Percentiles rank a stretch among this genome's conserved stretches.
Conservation (phyloP, 257 asterid species). For the Parsonsia alboflavescens region DNA sequence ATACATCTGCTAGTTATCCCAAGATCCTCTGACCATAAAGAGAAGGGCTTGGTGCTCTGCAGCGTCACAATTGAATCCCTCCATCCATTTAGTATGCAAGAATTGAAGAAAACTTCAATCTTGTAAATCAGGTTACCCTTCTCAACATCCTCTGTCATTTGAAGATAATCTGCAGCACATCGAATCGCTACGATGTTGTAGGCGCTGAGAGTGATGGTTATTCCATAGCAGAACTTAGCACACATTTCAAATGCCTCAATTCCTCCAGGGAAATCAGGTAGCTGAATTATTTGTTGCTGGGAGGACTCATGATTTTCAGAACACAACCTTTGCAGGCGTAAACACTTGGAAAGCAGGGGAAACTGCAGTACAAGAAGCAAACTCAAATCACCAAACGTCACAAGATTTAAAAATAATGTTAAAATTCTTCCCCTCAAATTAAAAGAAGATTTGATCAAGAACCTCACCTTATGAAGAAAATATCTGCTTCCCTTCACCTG, state of each 20-base stretch:
- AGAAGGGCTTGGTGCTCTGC: conserved; percentile 55
- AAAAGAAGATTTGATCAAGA: background rate
- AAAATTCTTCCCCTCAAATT: background rate
- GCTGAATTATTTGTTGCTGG: conserved; percentile 47
- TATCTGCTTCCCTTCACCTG: conserved; percentile 73
- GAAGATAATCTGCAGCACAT: conserved; percentile 78
- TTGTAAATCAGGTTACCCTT: conserved; percentile 72
- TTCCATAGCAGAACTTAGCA: conserved; percentile 92
- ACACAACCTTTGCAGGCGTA: conserved; percentile 55
- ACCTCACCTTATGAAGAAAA: conserved; percentile 69
- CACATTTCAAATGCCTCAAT: conserved; percentile 76
- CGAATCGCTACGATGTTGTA: conserved; percentile 66
- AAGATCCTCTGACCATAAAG: conserved; percentile 62
- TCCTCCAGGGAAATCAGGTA: conserved; percentile 84
- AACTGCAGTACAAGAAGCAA: conserved; percentile 41
- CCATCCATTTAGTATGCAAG: conserved; percentile 85
- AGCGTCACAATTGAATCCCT: conserved; percentile 63
- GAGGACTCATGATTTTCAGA: conserved; percentile 53
- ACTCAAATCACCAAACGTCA: background rate
- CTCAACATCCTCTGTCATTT: conserved; percentile 85
- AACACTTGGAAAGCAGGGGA: conserved; percentile 80
- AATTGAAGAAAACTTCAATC: conserved; percentile 67
- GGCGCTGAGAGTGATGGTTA: conserved; percentile 76
- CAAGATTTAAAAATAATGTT: background rate
- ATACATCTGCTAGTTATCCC: conserved; percentile 61